phyloP scores from a whole-genome alignment of 1,139 yeast genomes.

The Blastobotrys raffinosifermentans region DNA sequence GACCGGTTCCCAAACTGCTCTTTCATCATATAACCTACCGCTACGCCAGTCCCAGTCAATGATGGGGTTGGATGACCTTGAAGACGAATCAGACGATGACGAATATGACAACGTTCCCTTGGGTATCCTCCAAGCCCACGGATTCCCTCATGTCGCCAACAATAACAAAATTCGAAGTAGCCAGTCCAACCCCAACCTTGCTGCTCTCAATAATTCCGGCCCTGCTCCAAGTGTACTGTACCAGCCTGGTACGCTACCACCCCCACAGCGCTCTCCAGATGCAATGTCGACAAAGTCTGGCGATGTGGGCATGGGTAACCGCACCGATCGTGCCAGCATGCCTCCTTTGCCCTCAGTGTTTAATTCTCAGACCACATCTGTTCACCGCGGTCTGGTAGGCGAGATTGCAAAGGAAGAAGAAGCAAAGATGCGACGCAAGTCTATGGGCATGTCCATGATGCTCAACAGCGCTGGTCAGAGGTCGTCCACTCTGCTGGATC shows the following conservation, averaged over 20 bases:
- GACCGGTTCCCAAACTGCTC: slow-evolving; percentile 30
- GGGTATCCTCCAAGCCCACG: slow-evolving; percentile 37
- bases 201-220: slow-evolving; percentile 7
- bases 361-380: slow-evolving; percentile 18
- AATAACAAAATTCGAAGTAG: slow-evolving; percentile 13
- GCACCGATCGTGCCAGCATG: background rate
- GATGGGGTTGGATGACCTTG: slow-evolving; percentile 11
- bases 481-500: background rate
- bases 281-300: slow-evolving; percentile 12
- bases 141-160: slow-evolving; percentile 29
- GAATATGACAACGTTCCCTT: slow-evolving; percentile 38
- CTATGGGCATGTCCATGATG: slow-evolving; percentile 9
- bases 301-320: slow-evolving; percentile 7
- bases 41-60: slow-evolving; percentile 11
- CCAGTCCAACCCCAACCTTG: slow-evolving; percentile 22
- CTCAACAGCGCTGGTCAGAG: slow-evolving; percentile 2
- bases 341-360: slow-evolving; percentile 26
- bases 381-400: slow-evolving; percentile 35
- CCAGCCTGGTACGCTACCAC: slow-evolving; percentile 1
- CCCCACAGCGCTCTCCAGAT: slow-evolving; percentile 7
- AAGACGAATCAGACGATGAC: slow-evolving; percentile 13
- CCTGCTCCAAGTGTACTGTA: slow-evolving; percentile 13
- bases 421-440: slow-evolving; percentile 30
- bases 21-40: slow-evolving; percentile 13
- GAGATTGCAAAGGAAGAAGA: slow-evolving; percentile 39